Percentiles rank a stretch among this genome's conserved stretches.
phyloP scores from a whole-genome alignment of 1,139 yeast species.

The Yamadazyma atmosphaerica region DNA sequence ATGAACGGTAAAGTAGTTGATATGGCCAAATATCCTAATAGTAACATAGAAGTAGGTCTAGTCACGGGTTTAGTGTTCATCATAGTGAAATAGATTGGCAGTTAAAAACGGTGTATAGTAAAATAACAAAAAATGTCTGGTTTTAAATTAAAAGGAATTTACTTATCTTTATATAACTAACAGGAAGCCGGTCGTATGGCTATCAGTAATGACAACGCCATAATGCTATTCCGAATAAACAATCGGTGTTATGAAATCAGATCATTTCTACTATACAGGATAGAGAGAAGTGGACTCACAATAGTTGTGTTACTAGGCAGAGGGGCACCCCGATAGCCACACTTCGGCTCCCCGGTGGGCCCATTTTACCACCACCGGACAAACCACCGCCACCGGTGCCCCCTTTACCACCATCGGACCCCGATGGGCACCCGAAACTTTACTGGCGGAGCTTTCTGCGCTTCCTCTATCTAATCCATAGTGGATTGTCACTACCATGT shows the following conservation, averaged over 20 bases:
- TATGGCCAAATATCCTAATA: constrained; percentile 41
- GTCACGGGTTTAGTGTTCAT: constrained; percentile 6
- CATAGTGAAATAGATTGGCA: neutral
- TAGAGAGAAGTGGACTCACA: too few relatives aligned
- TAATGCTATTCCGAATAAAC: neutral
- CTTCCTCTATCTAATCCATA: too few relatives aligned
- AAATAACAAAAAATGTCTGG: neutral
- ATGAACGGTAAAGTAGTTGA: constrained; percentile 45
- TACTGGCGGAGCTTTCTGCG: too few relatives aligned
- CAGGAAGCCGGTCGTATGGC: neutral
- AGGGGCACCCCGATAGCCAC: too few relatives aligned
- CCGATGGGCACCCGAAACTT: too few relatives aligned
- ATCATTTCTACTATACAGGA: constrained; percentile 1
- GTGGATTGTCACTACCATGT: too few relatives aligned
- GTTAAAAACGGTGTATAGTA: neutral
- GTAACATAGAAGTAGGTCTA: constrained; percentile 22
- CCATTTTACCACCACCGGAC: neutral
- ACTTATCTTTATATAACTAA: neutral
- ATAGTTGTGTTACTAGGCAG: too few relatives aligned
- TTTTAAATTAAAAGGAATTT: neutral
- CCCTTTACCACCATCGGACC: too few relatives aligned
- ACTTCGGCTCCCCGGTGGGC: too few relatives aligned
- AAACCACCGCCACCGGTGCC: neutral
- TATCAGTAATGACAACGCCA: neutral
- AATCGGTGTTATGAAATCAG: neutral